Conservation (phyloP, 2,329 filamentous ascomycete species). For the Alternaria angustiovoidea region DNA sequence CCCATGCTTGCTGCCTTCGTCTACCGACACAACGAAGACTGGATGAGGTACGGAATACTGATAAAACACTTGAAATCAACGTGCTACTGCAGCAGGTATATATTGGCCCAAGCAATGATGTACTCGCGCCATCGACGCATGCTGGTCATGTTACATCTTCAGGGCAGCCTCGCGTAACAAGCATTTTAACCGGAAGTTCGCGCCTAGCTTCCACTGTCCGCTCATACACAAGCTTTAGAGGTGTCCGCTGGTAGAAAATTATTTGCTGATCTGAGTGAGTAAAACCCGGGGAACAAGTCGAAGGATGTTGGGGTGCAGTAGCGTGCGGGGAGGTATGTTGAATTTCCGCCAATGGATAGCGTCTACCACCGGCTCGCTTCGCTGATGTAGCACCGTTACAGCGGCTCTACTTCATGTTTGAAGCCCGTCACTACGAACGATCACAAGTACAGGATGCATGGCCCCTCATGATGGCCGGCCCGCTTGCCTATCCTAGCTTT, state of each 20-base stretch:
- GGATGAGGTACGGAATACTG: background rate
- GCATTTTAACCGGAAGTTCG: conserved; percentile 29
- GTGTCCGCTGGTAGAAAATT: conserved; percentile 8
- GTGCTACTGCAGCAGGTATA: conserved; percentile 10
- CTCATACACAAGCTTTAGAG: background rate
- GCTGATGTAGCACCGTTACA: conserved; percentile 2
- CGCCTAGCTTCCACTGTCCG: conserved; percentile 34
- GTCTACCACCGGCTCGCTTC: conserved; percentile 4
- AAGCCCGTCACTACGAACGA: background rate
- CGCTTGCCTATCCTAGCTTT: conserved; percentile 32
- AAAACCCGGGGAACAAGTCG: conserved; percentile 25
- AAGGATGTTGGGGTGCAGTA: conserved; percentile 29
- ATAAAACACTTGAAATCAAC: background rate
- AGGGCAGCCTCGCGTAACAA: conserved; percentile 14
- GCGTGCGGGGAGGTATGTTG: conserved; percentile 26
- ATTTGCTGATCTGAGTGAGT: conserved; percentile 19
- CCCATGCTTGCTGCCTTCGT: conserved; percentile 44
- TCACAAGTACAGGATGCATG: background rate
- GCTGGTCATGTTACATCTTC: conserved; percentile 19
- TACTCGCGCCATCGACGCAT: conserved; percentile 14
- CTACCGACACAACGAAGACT: background rate
- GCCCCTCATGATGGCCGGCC: conserved; percentile 2
- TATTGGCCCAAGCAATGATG: conserved; percentile 17
- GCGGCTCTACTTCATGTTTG: conserved; percentile 3
- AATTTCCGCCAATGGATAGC: conserved; percentile 36